phyloP scores from a whole-genome alignment of 352 stramenopile genomes.

The Phytophthora melonis region DNA sequence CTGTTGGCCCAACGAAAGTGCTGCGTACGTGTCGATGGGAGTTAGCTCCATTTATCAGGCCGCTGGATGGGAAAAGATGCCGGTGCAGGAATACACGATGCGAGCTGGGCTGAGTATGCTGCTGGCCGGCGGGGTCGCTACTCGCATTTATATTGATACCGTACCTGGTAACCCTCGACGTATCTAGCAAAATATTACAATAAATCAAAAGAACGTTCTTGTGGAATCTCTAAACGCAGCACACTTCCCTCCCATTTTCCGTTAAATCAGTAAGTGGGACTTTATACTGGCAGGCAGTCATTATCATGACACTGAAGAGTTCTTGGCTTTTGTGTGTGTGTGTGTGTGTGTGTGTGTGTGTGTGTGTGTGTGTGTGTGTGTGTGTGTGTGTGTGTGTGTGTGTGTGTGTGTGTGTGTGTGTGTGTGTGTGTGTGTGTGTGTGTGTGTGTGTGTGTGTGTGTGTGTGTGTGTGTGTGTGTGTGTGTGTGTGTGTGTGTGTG shows the following conservation, averaged over 20 bases:
- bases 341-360: not conserved
- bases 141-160: conserved; percentile 47
- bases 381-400: not conserved
- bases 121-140: conserved; percentile 47
- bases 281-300: not conserved
- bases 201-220: too few species aligned
- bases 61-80: conserved; percentile 23
- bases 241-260: too few species aligned
- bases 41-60: conserved; percentile 42
- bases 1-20: conserved; percentile 12
- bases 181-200: too few species aligned
- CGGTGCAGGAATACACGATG: conserved; percentile 52
- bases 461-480: not conserved
- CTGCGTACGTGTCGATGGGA: conserved; percentile 69
- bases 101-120: conserved; percentile 58
- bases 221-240: too few species aligned
- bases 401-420: not conserved
- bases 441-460: not conserved
- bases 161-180: too few species aligned
- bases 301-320: not conserved
- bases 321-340: not conserved
- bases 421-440: not conserved
- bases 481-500: not conserved
- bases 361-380: not conserved
- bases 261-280: conserved; percentile 42